Conservation (phyloP, 129 eudicot species). For the Artemisia annua region DNA sequence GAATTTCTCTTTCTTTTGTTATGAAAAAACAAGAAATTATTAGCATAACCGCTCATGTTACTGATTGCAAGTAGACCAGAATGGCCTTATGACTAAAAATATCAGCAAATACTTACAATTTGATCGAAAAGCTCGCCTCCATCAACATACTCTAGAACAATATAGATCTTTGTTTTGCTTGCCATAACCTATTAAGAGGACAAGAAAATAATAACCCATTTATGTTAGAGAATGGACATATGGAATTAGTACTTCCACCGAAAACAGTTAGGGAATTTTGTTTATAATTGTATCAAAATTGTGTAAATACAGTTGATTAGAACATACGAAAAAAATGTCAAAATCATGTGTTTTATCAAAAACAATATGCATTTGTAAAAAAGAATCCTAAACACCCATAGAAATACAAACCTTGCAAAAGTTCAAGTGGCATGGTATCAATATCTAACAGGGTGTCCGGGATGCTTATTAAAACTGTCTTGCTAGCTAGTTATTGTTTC, state of each 20-base stretch:
- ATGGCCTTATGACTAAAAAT: not conserved
- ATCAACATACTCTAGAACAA: conserved; percentile 80
- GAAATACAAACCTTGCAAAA: not conserved
- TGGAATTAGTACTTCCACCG: not conserved
- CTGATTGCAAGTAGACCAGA: not conserved
- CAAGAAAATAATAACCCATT: not conserved
- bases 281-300: not conserved
- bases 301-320: conserved; percentile 12
- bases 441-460: too few relatives aligned
- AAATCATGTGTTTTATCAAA: too few relatives aligned
- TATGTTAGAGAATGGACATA: not conserved
- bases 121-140: conserved; percentile 96
- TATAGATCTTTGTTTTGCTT: conserved; percentile 88
- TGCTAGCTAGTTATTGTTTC: too few relatives aligned
- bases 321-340: not conserved
- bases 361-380: too few relatives aligned
- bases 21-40: too few relatives aligned
- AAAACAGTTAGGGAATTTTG: not conserved
- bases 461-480: too few relatives aligned
- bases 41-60: not conserved
- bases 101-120: conserved; percentile 57
- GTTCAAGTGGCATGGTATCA: not conserved
- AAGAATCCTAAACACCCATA: not conserved
- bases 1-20: too few relatives aligned
- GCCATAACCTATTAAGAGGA: conserved; percentile 75